Evolutionary conservation across 768 basidiomycete genomes (phyloP).

Genomic region (Harrya chromipes): DNA sequence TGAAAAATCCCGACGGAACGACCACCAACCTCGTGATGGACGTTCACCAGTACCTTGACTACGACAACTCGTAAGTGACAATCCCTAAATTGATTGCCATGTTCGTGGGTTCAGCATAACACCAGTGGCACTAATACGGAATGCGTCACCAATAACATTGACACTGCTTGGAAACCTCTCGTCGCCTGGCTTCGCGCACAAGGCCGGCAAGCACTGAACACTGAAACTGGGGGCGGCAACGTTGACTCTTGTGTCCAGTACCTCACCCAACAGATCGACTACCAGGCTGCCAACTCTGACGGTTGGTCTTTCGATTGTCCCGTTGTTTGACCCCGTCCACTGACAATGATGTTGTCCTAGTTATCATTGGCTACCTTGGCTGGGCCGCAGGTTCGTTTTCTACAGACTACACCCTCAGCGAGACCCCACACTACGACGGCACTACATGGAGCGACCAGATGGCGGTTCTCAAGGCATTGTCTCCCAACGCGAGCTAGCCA

Average conservation of each 20-base stretch:
- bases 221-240: conserved; percentile 61
- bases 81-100: neutral
- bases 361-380: conserved; percentile 52
- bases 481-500: conserved; percentile 12
- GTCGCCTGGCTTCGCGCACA: conserved; percentile 47
- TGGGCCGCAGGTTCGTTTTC: conserved; percentile 62
- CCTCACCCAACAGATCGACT: conserved; percentile 45
- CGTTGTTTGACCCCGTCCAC: neutral
- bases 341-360: conserved; percentile 20
- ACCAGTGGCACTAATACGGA: conserved; percentile 38
- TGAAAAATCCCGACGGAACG: conserved; percentile 46
- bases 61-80: conserved; percentile 43
- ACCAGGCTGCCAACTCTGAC: conserved; percentile 46
- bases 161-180: conserved; percentile 44
- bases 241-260: conserved; percentile 43
- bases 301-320: conserved; percentile 30
- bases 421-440: conserved; percentile 30
- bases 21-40: conserved; percentile 51
- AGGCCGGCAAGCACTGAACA: conserved; percentile 53
- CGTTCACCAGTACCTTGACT: conserved; percentile 62
- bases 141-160: conserved; percentile 56
- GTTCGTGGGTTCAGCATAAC: neutral
- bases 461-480: conserved; percentile 34
- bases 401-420: conserved; percentile 33
- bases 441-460: conserved; percentile 37